A percentile compares a stretch with the other conserved stretches of the same genome.
Conservation (phyloP, 352 stramenopile species). For the Globisporangium polare region DNA sequence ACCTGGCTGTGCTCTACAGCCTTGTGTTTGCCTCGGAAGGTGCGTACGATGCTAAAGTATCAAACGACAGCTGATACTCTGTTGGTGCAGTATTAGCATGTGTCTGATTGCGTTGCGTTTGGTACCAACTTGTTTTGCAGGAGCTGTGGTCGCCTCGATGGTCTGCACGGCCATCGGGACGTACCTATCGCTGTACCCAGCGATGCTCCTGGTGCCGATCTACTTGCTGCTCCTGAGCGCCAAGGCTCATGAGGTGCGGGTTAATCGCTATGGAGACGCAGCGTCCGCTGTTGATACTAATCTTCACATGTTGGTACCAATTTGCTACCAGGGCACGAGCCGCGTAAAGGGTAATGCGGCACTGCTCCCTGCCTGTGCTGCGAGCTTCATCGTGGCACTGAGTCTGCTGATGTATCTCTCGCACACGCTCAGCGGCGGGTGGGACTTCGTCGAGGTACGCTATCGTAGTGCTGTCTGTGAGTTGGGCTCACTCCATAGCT, state of each 20-base stretch:
- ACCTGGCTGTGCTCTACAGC: constrained; percentile 59
- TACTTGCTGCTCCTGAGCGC: constrained; percentile 36
- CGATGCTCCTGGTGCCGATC: constrained; percentile 56
- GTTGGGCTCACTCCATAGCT: background rate
- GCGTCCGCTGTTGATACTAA: background rate
- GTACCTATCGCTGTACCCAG: constrained; percentile 76
- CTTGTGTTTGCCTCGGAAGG: constrained; percentile 70
- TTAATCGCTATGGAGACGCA: background rate
- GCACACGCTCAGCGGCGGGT: constrained; percentile 42
- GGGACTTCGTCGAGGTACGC: constrained; percentile 58
- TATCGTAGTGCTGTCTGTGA: no score
- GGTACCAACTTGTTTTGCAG: constrained; percentile 18
- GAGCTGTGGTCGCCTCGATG: constrained; percentile 33
- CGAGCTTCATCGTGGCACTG: constrained; percentile 26
- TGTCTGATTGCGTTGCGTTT: background rate
- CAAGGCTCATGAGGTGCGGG: constrained; percentile 6
- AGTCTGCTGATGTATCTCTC: constrained; percentile 51
- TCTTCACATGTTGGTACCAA: background rate
- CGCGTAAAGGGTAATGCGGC: background rate
- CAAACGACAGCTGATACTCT: background rate
- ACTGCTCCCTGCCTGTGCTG: constrained; percentile 7
- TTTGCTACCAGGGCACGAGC: background rate
- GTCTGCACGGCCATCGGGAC: constrained; percentile 56
- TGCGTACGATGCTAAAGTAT: constrained; percentile 1
- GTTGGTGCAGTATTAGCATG: background rate